Percentiles rank a stretch among this genome's conserved stretches.
Evolutionary conservation across 2,329 filamentous ascomycete genomes (phyloP).

Genomic region (Aureobasidium sp.): DNA sequence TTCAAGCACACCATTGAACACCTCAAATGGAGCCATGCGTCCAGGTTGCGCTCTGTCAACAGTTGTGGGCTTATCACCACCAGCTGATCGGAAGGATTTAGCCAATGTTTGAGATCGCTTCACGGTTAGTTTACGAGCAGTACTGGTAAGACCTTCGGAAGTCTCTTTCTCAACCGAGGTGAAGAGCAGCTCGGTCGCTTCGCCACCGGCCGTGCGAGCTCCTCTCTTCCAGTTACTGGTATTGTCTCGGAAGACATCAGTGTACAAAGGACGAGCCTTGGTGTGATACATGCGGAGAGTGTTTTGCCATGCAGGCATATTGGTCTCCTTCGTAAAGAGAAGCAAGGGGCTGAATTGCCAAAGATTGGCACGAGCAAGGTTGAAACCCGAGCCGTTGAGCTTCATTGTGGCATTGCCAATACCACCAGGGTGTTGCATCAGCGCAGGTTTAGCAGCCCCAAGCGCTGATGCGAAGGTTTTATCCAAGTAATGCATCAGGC

Average conservation of each 20-base stretch:
- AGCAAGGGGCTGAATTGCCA: constrained; percentile 87
- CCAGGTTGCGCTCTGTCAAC: constrained; percentile 46
- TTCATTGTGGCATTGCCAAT: constrained; percentile 43
- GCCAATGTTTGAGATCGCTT: constrained; percentile 87
- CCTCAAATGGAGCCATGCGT: constrained; percentile 67
- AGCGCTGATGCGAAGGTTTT: constrained; percentile 71
- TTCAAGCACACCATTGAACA: constrained; percentile 71
- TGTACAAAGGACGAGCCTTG: constrained; percentile 69
- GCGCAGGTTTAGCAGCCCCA: constrained; percentile 40
- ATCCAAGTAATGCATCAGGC: constrained; percentile 75
- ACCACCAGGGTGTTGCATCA: constrained; percentile 28
- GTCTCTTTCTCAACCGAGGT: constrained; percentile 84
- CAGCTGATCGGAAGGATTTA: constrained; percentile 60
- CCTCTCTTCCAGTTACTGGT: constrained; percentile 59
- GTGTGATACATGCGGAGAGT: constrained; percentile 75
- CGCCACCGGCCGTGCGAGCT: constrained; percentile 26
- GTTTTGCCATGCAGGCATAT: constrained; percentile 71
- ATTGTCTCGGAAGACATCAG: constrained; percentile 72
- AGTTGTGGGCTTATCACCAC: constrained; percentile 45
- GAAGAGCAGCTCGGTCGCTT: constrained; percentile 59
- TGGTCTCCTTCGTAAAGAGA: constrained; percentile 81
- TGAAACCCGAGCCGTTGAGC: constrained; percentile 62
- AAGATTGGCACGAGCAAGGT: constrained; percentile 62
- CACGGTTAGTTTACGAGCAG: constrained; percentile 84
- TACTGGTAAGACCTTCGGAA: constrained; percentile 51